These are phyloP conservation scores for Cordyceps javanica DNA, from an alignment of 2,329 filamentous ascomycete genomes.

Conservation along the genomic window DNA sequence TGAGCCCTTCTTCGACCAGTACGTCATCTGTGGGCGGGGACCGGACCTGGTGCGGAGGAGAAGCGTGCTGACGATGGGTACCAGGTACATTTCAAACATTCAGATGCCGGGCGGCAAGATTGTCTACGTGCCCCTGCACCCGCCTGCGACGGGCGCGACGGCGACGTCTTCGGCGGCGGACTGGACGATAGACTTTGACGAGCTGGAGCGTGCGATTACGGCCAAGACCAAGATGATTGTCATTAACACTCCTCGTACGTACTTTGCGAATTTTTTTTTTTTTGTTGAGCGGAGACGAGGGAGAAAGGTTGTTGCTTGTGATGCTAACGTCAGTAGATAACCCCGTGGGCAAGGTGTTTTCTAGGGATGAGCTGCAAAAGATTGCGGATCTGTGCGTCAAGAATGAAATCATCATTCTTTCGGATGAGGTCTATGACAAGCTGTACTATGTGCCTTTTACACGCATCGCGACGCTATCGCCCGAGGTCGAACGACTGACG, in stretches of 20 bases:
- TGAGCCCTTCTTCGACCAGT: conserved; percentile 98
- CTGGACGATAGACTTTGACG: conserved; percentile 80
- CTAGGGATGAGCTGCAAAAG: conserved; percentile 70
- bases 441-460: conserved; percentile 96
- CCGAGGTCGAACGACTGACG: conserved; percentile 81
- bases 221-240: conserved; percentile 95
- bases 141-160: conserved; percentile 71
- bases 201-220: conserved; percentile 76
- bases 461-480: conserved; percentile 81
- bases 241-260: conserved; percentile 62
- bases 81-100: conserved; percentile 88
- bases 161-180: conserved; percentile 80
- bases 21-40: conserved; percentile 22
- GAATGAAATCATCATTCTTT: conserved; percentile 88
- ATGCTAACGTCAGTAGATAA: conserved; percentile 54
- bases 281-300: neutral
- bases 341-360: conserved; percentile 93
- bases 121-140: conserved; percentile 90
- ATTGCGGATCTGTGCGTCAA: conserved; percentile 89
- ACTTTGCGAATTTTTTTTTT: neutral
- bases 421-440: conserved; percentile 89
- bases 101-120: conserved; percentile 96
- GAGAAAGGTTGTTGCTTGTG: conserved; percentile 10
- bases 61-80: neutral
- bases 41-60: neutral